A percentile compares a stretch with the other conserved stretches of the same genome.
Conservation (phyloP, 208 protist species). For the Novymonas esmeraldas region DNA sequence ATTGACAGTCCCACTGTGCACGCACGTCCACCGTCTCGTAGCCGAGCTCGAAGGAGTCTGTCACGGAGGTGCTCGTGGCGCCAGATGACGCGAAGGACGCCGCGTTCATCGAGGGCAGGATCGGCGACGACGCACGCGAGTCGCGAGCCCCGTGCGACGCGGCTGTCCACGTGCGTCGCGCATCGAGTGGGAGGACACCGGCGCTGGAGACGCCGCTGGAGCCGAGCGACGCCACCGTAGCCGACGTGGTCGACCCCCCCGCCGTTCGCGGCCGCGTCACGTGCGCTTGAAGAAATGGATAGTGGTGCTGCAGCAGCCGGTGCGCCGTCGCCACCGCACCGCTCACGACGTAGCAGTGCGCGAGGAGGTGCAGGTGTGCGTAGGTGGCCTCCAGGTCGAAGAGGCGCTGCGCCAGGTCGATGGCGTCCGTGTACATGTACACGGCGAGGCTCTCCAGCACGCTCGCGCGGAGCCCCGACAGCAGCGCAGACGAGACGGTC, state of each 20-base stretch:
- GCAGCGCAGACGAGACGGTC: slow-evolving; percentile 12
- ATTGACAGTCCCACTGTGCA: slow-evolving; percentile 76
- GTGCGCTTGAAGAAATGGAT: slow-evolving; percentile 55
- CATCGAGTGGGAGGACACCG: slow-evolving; percentile 14
- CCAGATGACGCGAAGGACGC: not conserved
- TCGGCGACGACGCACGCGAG: not conserved
- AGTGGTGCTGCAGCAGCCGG: slow-evolving; percentile 62
- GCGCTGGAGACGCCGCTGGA: not conserved
- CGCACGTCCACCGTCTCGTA: slow-evolving; percentile 41
- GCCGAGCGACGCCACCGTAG: not conserved
- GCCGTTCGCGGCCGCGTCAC: slow-evolving; percentile 30
- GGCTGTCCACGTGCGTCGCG: slow-evolving; percentile 24
- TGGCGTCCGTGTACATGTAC: slow-evolving; percentile 82
- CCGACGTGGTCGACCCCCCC: not conserved
- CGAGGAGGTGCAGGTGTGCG: slow-evolving; percentile 65
- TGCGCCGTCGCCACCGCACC: slow-evolving; percentile 60
- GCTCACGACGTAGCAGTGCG: slow-evolving; percentile 65
- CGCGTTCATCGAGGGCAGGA: not conserved
- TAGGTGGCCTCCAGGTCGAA: slow-evolving; percentile 58
- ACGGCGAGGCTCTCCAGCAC: slow-evolving; percentile 64
- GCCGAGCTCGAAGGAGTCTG: slow-evolving; percentile 12
- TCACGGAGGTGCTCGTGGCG: not conserved
- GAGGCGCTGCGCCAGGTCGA: slow-evolving; percentile 91
- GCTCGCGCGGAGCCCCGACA: slow-evolving; percentile 23
- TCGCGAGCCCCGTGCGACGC: not conserved